Conservation (phyloP, 257 asterid genomes). For the Perilla frutescens region DNA sequence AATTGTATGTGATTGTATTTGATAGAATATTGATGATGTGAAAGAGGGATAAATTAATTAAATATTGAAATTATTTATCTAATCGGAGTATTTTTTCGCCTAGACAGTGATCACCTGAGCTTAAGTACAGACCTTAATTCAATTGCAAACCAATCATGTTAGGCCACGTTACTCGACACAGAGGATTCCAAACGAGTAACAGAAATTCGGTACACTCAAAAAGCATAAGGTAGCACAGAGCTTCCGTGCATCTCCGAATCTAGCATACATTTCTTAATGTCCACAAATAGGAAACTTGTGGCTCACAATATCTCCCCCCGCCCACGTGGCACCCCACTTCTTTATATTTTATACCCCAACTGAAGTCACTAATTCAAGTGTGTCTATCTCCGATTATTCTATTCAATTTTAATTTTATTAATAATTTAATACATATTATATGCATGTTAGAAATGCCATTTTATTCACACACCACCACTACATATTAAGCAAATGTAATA, state of each 20-base stretch:
- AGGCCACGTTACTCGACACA: slow-evolving; percentile 42
- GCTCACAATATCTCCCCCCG: slow-evolving; percentile 54
- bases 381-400: background rate
- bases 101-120: slow-evolving; percentile 20
- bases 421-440: no score
- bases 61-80: no score
- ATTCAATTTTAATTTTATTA: no score
- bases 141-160: slow-evolving; percentile 1
- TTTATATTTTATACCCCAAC: background rate
- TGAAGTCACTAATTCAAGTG: background rate
- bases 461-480: no score
- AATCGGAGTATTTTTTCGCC: no score
- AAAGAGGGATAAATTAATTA: no score
- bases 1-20: no score
- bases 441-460: no score
- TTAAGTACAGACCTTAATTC: slow-evolving; percentile 32
- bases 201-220: slow-evolving; percentile 18
- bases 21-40: no score
- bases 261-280: slow-evolving; percentile 30
- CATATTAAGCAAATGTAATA: no score
- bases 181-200: background rate
- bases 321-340: slow-evolving; percentile 68
- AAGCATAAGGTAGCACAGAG: slow-evolving; percentile 37
- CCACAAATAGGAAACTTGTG: slow-evolving; percentile 67
- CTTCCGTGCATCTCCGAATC: slow-evolving; percentile 42